Conservation (phyloP, 306 rosid species). For the Pterocarpus macrocarpus region DNA sequence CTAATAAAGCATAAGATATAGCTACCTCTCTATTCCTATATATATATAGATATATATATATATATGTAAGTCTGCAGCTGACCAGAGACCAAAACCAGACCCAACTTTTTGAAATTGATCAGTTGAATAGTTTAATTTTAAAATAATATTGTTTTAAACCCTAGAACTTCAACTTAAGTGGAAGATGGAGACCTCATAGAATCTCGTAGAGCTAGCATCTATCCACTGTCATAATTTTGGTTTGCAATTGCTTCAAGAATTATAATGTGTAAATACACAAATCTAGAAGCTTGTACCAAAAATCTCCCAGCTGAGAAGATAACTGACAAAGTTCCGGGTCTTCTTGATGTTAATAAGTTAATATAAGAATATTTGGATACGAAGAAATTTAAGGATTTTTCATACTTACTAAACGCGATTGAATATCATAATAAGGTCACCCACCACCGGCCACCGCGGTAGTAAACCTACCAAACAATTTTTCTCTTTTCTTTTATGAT, state of each 20-base stretch:
- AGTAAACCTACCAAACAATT: conserved; percentile 9
- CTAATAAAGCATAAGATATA: conserved; percentile 11
- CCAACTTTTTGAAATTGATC: not conserved
- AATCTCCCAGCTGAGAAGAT: not conserved
- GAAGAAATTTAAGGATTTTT: not conserved
- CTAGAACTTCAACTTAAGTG: conserved; percentile 28
- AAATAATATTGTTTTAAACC: conserved; percentile 5
- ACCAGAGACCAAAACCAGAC: not conserved
- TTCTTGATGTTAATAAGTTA: not conserved
- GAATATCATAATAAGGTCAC: conserved; percentile 19
- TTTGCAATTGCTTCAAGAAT: conserved; percentile 5
- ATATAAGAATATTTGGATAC: not conserved
- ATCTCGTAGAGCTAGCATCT: not conserved
- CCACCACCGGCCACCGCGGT: conserved; percentile 3
- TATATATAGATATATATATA: not conserved
- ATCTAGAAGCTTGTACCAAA: not conserved
- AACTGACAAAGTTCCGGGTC: not conserved
- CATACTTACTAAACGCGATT: not conserved
- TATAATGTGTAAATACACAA: not conserved
- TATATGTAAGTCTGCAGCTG: not conserved
- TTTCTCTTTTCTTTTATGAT: not conserved
- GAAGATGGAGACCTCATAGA: not conserved
- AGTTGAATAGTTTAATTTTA: conserved; percentile 1
- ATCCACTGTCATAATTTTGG: not conserved
- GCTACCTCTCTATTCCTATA: not conserved